Base-by-base conservation (phyloP, 2,329 filamentous ascomycete genomes). In the Diaporthe caulivora region DNA sequence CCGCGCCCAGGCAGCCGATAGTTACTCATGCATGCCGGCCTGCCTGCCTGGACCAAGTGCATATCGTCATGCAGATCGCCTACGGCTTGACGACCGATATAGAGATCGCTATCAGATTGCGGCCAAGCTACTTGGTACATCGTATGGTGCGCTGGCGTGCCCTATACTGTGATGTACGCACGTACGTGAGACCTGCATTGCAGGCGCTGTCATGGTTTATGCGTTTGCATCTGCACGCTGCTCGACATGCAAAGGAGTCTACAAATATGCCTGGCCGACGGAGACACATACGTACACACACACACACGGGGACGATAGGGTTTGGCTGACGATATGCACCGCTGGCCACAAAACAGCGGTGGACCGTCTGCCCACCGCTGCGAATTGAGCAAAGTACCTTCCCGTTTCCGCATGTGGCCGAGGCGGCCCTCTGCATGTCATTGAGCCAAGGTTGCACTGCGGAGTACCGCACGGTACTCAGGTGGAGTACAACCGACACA, bases 401-500 rank as follows among this genome's bases (percentile, higher is more conserved):
- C 69, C 60, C 67, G 44, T 51, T 70, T 62, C 51, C 58, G 53
- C 62, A 42, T 64, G 62, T 73, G 73, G 65, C 73, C 51, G 70
- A 68, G 53, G 64, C 71, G 71, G 65, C 40, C 42, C 37, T 62
- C 73, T 75, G 73, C 71, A 75, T 68, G 73, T 75, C 71, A 73
- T 69, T 68, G 64, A 71, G 55, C 37, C 60, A 68, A 64, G 73
- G 73, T 71, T 68, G 67, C 71, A 73, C 71, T 62, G 64, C 51
- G 51, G 44, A 54, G 37, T 60, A 73, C 69, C 69, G 69, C 58
- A 62, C 37, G 57, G 69, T 71, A 71, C 69, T 53, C 31, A 2
- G 17, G 37, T 42, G 55, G 37, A 71, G 69, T 71, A 71, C 69
- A 71, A 49, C 10, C 10, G 31, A 26, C 5, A 13, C 24, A 18